Evolutionary conservation across 2,329 filamentous ascomycete genomes (phyloP).

Genomic region (Fusarium euwallaceae): DNA sequence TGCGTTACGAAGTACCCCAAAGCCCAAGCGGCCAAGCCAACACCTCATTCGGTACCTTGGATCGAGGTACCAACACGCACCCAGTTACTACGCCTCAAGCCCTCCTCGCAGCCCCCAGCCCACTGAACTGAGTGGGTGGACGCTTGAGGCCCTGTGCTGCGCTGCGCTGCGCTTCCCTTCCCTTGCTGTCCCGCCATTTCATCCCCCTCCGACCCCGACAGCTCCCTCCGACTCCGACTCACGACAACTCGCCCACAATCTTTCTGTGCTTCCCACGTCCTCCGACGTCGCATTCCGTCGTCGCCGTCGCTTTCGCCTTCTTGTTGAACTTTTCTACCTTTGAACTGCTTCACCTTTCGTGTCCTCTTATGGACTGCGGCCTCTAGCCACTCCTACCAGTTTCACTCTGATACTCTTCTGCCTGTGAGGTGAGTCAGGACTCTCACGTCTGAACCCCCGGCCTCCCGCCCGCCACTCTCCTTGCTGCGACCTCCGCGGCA

Average conservation of each 20-base stretch:
- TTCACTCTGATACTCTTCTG: constrained; percentile 28
- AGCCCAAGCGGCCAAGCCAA: constrained; percentile 34
- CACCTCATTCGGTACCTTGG: constrained; percentile 19
- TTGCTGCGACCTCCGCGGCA: constrained; percentile 32
- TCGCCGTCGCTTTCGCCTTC: background rate
- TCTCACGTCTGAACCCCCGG: constrained; percentile 26
- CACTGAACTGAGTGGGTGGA: constrained; percentile 26
- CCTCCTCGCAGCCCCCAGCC: constrained; percentile 25
- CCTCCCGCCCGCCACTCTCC: constrained; percentile 36
- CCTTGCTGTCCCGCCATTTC: constrained; percentile 45
- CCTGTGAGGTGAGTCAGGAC: constrained; percentile 43
- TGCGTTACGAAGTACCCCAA: constrained; percentile 38
- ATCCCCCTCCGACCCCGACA: constrained; percentile 43
- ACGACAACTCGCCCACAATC: constrained; percentile 42
- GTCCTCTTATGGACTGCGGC: constrained; percentile 40
- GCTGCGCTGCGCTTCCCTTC: constrained; percentile 10
- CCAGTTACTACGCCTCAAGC: constrained; percentile 35
- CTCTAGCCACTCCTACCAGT: constrained; percentile 3
- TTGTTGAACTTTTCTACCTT: constrained; percentile 4
- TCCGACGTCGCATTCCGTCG: constrained; percentile 28
- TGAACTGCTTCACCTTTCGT: constrained; percentile 10
- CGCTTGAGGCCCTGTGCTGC: constrained; percentile 37
- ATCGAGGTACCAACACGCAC: constrained; percentile 29
- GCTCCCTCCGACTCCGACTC: constrained; percentile 44
- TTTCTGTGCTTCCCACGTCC: constrained; percentile 38